Base-by-base conservation (phyloP, 768 basidiomycete species). In the Sporobolomyces pararoseus region DNA sequence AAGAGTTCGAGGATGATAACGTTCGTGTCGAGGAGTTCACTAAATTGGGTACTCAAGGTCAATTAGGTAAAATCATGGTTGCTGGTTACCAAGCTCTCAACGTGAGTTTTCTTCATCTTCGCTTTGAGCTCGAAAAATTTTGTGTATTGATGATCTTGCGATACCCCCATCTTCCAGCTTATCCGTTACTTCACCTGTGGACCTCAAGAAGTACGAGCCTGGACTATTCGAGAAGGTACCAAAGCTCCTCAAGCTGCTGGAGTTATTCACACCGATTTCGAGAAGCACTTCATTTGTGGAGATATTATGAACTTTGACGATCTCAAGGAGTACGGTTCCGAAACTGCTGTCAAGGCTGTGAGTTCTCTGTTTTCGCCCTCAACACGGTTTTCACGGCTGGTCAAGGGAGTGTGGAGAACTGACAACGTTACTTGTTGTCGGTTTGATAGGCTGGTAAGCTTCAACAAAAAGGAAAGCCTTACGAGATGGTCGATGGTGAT, bases 131-230 rank as follows among this genome's bases (percentile, higher is more conserved):
- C 32, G 21, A 42, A 42, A 16, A 25, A 14, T 21, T 27, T 31
- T 31, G 32, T 21, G 46, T 58, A 29, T 31, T 25, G 13, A 4
- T 2, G 12, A 21, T 13, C 59, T 9, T 27, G 55, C 25, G 23
- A 10, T 16, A 21, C n/a, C 58, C 9, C 34, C 68, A 31, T 74
- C 9, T 4, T 59, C 17, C 39, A 92, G 88, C 85, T 96, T 59
- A 95, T 94, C 76, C 89, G 90, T 21, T 96, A 96, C 83, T 96
- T 96, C 82, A 99, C 96, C 23, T 94, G 91, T 77, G 96, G 96
- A 16, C 94, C 94, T 4, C 89, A 89, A 75, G 95, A 97, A 82
- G 93, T 97, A 13, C 89, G 96, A 62, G 95, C 95, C 12, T 99
- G 96, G 96, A 98, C 94, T 1, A 91, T 99, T 78, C 84, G 94